Evolutionary conservation across 192 early-diverging fungal species (phyloP).

Genomic region (Umbelopsis sp.): DNA sequence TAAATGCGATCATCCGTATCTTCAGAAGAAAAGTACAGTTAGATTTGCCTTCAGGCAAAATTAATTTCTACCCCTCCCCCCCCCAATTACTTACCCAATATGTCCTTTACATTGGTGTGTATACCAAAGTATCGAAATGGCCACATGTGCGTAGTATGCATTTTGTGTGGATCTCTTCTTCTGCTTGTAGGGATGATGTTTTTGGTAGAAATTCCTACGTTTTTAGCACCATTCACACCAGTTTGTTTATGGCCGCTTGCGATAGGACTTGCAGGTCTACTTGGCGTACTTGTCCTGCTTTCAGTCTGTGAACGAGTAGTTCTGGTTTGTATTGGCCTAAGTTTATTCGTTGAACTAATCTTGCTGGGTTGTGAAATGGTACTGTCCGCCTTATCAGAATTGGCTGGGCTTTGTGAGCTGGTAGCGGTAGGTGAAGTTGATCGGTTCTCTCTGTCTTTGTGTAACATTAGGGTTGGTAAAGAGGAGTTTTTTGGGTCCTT

Average conservation of each 20-base stretch:
- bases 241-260: background rate
- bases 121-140: constrained; percentile 91
- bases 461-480: background rate
- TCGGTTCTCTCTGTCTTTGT: constrained; percentile 5
- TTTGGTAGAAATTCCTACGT: background rate
- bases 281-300: constrained; percentile 31
- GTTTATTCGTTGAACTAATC: constrained; percentile 18
- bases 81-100: constrained; percentile 49
- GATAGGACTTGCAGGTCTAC: background rate
- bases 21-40: constrained; percentile 21
- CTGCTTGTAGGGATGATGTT: background rate
- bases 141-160: constrained; percentile 70
- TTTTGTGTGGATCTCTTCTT: constrained; percentile 47
- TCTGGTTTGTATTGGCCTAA: constrained; percentile 29
- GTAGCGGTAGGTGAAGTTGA: constrained; percentile 2
- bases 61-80: no score
- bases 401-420: constrained; percentile 2
- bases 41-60: no score
- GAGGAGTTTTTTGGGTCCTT: constrained; percentile 24
- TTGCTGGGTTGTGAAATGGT: background rate
- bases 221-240: background rate
- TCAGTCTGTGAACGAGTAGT: constrained; percentile 26
- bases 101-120: constrained; percentile 72
- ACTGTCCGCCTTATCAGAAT: constrained; percentile 3
- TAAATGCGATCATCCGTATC: constrained; percentile 77